Percentiles rank a stretch among this genome's conserved stretches.
These are phyloP conservation scores for Myrmaecium sp. DNA, from an alignment of 2,329 filamentous ascomycete genomes.

Conservation along the genomic window DNA sequence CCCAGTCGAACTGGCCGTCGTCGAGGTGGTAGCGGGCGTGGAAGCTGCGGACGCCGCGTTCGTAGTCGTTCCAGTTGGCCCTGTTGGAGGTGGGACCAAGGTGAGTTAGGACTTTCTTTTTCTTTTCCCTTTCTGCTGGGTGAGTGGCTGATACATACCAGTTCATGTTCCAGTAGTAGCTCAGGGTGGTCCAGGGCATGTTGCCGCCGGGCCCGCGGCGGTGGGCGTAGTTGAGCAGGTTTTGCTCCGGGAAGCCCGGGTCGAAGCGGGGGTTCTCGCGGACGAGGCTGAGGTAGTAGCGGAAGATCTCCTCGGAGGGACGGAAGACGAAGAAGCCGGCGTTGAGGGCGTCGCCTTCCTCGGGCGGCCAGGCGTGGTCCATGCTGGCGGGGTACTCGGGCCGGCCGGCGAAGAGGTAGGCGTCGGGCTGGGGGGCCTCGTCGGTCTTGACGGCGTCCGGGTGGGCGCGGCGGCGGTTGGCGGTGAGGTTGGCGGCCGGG, in stretches of 20 bases:
- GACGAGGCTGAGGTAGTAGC: constrained; percentile 16
- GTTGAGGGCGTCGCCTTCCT: constrained; percentile 13
- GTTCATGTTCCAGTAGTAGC: constrained; percentile 21
- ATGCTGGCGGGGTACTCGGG: constrained; percentile 15
- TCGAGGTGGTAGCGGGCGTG: too few relatives aligned
- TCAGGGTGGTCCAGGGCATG: constrained; percentile 24
- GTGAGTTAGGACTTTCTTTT: too few relatives aligned
- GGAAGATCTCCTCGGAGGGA: constrained; percentile 13
- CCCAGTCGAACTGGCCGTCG: too few relatives aligned
- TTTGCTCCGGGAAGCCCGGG: constrained; percentile 18
- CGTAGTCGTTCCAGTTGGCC: too few relatives aligned
- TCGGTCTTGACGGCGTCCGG: constrained; percentile 8
- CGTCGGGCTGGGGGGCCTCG: constrained; percentile 12
- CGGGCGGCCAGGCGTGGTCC: constrained; percentile 19
- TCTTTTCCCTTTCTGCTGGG: too few relatives aligned
- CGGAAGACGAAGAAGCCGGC: constrained; percentile 22
- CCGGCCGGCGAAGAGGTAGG: constrained; percentile 18
- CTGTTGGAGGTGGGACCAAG: too few relatives aligned
- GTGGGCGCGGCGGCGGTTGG: constrained; percentile 2
- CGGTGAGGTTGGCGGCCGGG: constrained; percentile 8
- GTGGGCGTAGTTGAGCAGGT: constrained; percentile 21
- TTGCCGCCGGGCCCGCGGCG: constrained; percentile 14
- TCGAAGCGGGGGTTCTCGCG: constrained; percentile 15
- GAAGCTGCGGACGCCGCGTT: too few relatives aligned
- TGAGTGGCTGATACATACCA: too few relatives aligned